phyloP scores from a whole-genome alignment of 208 protist species.

The Trypanosoma melophagium region DNA sequence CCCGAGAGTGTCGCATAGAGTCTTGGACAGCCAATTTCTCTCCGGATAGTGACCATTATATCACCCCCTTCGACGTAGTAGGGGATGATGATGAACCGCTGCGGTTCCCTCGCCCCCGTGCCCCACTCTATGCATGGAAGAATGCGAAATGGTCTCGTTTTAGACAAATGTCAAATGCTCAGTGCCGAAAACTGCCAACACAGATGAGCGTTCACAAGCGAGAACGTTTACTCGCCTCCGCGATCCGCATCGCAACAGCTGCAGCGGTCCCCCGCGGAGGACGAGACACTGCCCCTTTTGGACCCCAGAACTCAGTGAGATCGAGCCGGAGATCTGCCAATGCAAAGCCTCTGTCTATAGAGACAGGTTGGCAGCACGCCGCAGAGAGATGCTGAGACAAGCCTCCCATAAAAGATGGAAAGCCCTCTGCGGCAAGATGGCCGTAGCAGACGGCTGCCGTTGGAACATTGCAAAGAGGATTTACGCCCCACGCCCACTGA shows the following conservation, averaged over 20 bases:
- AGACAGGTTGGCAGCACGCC: neutral
- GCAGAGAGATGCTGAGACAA: conserved; percentile 15
- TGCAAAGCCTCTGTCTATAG: neutral
- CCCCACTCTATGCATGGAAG: conserved; percentile 6
- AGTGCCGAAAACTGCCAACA: neutral
- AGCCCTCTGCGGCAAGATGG: neutral
- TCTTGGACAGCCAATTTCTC: neutral
- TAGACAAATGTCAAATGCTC: conserved; percentile 2
- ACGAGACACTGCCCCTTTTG: conserved; percentile 1
- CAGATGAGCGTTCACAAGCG: neutral
- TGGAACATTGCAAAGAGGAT: conserved; percentile 7
- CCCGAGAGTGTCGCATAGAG: neutral
- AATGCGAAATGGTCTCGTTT: conserved; percentile 8
- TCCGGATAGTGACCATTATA: conserved; percentile 17
- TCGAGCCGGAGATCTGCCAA: conserved; percentile 11
- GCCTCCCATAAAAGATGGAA: neutral
- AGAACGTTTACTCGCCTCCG: neutral
- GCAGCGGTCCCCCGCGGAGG: conserved; percentile 9
- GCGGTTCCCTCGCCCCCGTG: neutral
- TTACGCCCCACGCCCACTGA: conserved; percentile 1
- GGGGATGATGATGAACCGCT: neutral
- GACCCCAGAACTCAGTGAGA: conserved; percentile 16
- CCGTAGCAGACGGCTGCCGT: neutral
- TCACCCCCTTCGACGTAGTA: conserved; percentile 12
- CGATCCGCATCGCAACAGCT: conserved; percentile 2